These are phyloP conservation scores for Byssothecium circinans DNA, from an alignment of 2,329 filamentous ascomycete species.

Conservation along the genomic window DNA sequence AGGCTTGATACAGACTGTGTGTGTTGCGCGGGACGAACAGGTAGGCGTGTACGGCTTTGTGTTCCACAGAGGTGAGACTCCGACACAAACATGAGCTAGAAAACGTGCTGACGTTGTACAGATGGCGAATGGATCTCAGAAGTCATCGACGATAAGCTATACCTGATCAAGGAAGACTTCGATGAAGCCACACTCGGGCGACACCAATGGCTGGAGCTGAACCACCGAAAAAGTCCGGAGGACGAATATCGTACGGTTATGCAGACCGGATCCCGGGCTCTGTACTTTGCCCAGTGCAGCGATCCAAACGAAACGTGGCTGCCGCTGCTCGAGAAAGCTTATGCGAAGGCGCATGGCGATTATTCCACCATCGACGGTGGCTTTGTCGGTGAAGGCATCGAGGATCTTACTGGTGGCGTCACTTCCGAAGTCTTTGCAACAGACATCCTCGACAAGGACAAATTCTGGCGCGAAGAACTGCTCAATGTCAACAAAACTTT, in stretches of 20 bases:
- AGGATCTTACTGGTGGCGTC: slow-evolving; percentile 67
- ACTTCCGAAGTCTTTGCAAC: slow-evolving; percentile 69
- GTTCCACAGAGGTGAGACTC: slow-evolving; percentile 64
- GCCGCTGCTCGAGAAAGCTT: slow-evolving; percentile 78
- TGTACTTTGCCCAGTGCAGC: slow-evolving; percentile 77
- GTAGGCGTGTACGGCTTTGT: slow-evolving; percentile 86
- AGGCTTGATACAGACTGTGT: slow-evolving; percentile 71
- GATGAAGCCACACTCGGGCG: slow-evolving; percentile 74
- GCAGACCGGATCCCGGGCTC: slow-evolving; percentile 73
- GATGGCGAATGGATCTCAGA: slow-evolving; percentile 91
- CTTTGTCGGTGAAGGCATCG: slow-evolving; percentile 65
- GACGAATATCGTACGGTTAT: slow-evolving; percentile 68
- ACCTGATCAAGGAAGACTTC: slow-evolving; percentile 78
- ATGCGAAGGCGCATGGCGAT: slow-evolving; percentile 81
- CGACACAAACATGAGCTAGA: slow-evolving; percentile 4
- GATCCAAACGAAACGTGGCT: slow-evolving; percentile 83
- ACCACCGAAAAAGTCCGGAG: slow-evolving; percentile 70
- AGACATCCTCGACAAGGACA: slow-evolving; percentile 75
- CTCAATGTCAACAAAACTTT: slow-evolving; percentile 80
- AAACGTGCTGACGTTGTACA: slow-evolving; percentile 34
- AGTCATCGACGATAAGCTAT: slow-evolving; percentile 89
- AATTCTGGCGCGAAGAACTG: slow-evolving; percentile 82
- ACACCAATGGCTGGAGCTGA: slow-evolving; percentile 71
- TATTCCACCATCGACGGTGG: slow-evolving; percentile 75
- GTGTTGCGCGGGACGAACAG: slow-evolving; percentile 70